Percentiles rank a stretch among this genome's conserved stretches.
Conservation (phyloP, 139 green algal genomes). For the Ettlia oleoabundans region DNA sequence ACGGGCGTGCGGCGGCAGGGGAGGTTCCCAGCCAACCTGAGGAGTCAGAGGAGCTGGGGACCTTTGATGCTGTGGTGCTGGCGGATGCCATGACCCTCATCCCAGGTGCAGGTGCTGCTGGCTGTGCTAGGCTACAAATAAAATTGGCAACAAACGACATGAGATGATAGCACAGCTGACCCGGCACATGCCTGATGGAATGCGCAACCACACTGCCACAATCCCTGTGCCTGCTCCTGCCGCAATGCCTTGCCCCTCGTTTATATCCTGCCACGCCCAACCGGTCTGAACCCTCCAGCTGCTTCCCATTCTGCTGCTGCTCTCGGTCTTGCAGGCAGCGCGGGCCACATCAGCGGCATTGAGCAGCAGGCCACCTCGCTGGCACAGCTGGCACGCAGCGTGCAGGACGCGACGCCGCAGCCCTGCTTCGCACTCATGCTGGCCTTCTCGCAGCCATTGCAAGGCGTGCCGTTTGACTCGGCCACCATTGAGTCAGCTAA, state of each 20-base stretch:
- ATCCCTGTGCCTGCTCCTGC: no score
- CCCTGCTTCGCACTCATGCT: constrained; percentile 31
- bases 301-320: not conserved
- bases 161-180: no score
- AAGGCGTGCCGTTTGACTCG: constrained; percentile 22
- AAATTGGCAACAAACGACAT: no score
- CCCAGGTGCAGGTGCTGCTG: not conserved
- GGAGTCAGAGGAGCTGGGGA: not conserved
- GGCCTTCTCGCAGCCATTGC: not conserved
- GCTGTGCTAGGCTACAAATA: no score
- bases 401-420: constrained; percentile 7
- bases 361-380: not conserved
- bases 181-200: no score
- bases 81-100: constrained; percentile 18
- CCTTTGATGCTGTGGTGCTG: constrained; percentile 9
- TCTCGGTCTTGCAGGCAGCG: not conserved
- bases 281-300: not conserved
- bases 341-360: not conserved
- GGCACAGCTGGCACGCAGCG: constrained; percentile 25
- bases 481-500: not conserved
- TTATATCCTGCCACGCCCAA: no score
- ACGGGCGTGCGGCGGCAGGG: not conserved
- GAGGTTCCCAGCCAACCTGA: not conserved
- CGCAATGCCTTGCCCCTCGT: no score
- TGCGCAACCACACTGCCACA: no score